These are phyloP conservation scores for Choricystis sp. DNA, from an alignment of 139 green algal genomes.

Conservation along the genomic window DNA sequence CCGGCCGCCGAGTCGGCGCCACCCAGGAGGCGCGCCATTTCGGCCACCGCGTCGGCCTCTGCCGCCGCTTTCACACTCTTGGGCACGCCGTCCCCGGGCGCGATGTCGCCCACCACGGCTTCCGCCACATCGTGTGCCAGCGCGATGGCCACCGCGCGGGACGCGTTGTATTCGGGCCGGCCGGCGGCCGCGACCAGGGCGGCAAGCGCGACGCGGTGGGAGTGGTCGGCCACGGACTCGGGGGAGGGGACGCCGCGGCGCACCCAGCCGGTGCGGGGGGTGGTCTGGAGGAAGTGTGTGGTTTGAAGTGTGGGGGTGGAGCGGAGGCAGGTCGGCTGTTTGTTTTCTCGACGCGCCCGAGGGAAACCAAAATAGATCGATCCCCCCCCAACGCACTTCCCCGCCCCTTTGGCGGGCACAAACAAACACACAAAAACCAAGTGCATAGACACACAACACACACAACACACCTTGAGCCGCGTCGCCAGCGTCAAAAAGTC, in stretches of 20 bases:
- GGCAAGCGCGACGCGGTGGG: constrained; percentile 92
- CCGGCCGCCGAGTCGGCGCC: constrained; percentile 17
- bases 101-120: constrained; percentile 88
- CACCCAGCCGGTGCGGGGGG: constrained; percentile 80
- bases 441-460: no score
- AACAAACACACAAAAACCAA: no score
- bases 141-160: constrained; percentile 70
- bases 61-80: constrained; percentile 60
- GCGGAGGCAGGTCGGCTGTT: background rate
- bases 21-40: constrained; percentile 58
- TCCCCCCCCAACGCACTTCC: no score
- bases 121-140: constrained; percentile 89
- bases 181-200: constrained; percentile 29
- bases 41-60: constrained; percentile 54
- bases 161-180: background rate
- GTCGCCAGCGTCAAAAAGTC: background rate
- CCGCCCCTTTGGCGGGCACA: no score
- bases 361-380: no score
- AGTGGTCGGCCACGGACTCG: constrained; percentile 88
- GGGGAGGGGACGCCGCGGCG: constrained; percentile 41
- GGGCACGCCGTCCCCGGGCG: constrained; percentile 44
- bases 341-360: background rate
- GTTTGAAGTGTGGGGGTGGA: background rate
- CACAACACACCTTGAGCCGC: background rate
- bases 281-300: constrained; percentile 27